Base-by-base conservation (phyloP, 495 filamentous ascomycete genomes). In the Neurospora sp. region DNA sequence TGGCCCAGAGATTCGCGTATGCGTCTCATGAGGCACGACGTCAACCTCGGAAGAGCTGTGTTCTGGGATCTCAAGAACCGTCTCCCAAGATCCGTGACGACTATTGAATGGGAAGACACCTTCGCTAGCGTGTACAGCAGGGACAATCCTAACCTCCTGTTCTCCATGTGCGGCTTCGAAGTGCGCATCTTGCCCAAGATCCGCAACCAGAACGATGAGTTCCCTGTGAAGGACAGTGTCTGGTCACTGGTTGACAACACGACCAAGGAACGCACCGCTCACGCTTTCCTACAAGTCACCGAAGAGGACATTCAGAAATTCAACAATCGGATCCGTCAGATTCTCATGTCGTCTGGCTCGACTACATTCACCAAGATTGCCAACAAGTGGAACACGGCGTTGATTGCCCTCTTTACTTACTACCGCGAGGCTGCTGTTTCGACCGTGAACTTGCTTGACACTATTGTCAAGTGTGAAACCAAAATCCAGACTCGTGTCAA, bases 301-400 rank as follows among this genome's bases (percentile, higher is more conserved):
- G 94, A 99, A 79, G 96, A 98, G 81, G 96, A 98, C 76, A 95
- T 98, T 73, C 93, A 96, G 73, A 98, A 98, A 82, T 99, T 99
- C 85, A 99, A 99, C 82, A 99, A 99, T 78, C 89, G 96, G 9
- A 98, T 99, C 79, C 91, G 96, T 59, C 96, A 99, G 78, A 98
- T 99, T 80, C 88, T 99, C 38, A 99, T 99, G 96, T 97, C 94
- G 14, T 98, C 95, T 74, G 96, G 96, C 37, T 97, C 94, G 5
- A 99, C 96, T 3, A 99, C 96, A 1, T 99, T 99, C 86, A 99
- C 96, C 69, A 99, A 99, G 88, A 99, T 99, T 77, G 96, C 96
- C 68, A 99, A 99, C 82, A 99, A 99, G 82, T 99, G 96, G 96
- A 99, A 99, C 81, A 98, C 96, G 0, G 94, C 92, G 8, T 84